Evolutionary conservation across 441 rosid genomes (phyloP), one percentile per base, ranked within the genome.

Genomic region (Flueggea neowawraea): DNA sequence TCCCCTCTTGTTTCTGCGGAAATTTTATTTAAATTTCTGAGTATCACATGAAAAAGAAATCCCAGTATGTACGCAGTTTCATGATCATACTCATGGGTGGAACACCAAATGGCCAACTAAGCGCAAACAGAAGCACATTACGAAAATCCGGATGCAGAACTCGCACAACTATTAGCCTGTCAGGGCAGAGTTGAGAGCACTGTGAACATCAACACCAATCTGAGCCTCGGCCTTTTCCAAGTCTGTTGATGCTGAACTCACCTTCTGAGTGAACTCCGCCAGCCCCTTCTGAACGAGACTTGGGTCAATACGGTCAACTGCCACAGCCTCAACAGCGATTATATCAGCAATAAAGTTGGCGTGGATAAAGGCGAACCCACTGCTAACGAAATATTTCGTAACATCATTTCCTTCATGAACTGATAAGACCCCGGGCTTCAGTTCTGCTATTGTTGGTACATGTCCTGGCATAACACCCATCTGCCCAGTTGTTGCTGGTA

Each of bases 381-480:
- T 79, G 93, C 95, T 86, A 6, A 95, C 56, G 51, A 91, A 95
- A 75, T 88, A 85, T 57, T 79, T 91, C 16, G 75, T 79, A 8
- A 58, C 60, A 33, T 85, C 86, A 49, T 74, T 89, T 39, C 84
- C 98, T 71, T 91, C 91, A 36, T 91, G 99, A 51, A 89, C 97
- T 0, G 95, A 86, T 70, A 89, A 63, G 66, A 91, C 56, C 50
- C 96, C 96, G 0, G 97, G 96, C 72, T 88, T 89, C 68, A 91
- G 80, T 80, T 91, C 99, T 14, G 95, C 87, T 54, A 95, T 89
- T 58, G 95, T 86, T 2, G 97, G 88, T 50, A 88, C 97, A 50
- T 89, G 95, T 57, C 95, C 96, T 0, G 96, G 97, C 71, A 89
- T 76, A 57, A 88, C 93, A 71, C 96, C 98, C 95, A 91, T 90